Conservation (phyloP, 2,329 filamentous ascomycete genomes). For the Cladosporium sp. region DNA sequence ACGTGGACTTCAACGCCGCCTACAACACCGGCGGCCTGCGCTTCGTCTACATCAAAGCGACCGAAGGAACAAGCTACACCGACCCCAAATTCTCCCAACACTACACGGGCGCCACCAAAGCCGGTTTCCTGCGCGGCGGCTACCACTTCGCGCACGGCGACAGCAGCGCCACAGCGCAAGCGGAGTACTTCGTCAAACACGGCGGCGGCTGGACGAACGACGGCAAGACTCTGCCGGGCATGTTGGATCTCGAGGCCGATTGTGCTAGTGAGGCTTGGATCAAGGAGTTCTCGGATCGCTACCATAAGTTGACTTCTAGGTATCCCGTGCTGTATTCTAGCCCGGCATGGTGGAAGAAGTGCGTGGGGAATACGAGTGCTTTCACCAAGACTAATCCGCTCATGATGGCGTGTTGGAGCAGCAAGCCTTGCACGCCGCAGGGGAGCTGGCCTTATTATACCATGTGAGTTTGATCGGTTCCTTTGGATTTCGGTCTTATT, state of each 20-base stretch:
- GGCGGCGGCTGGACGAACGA: constrained; percentile 53
- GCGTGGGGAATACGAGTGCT: constrained; percentile 46
- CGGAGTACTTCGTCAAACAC: constrained; percentile 48
- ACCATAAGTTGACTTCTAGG: constrained; percentile 42
- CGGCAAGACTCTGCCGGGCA: constrained; percentile 52
- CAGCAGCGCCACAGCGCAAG: constrained; percentile 45
- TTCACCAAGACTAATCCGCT: constrained; percentile 36
- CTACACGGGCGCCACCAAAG: constrained; percentile 47
- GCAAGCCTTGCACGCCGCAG: constrained; percentile 15
- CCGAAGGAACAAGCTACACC: constrained; percentile 15
- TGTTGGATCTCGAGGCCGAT: constrained; percentile 53
- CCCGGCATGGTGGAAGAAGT: constrained; percentile 50
- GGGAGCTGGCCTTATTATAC: constrained; percentile 51
- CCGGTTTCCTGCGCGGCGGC: constrained; percentile 50
- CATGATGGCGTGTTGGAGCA: constrained; percentile 12
- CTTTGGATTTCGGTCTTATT: not conserved
- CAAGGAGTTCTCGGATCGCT: constrained; percentile 49
- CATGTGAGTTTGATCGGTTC: constrained; percentile 28
- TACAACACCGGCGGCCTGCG: constrained; percentile 26
- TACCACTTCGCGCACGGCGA: constrained; percentile 53
- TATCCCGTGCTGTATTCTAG: constrained; percentile 53
- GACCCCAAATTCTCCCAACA: constrained; percentile 41
- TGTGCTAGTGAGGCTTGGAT: constrained; percentile 48
- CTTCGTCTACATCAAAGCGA: constrained; percentile 33
- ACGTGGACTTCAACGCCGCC: constrained; percentile 29